Conservation (phyloP, 495 filamentous ascomycete species). For the Neurospora sp. region DNA sequence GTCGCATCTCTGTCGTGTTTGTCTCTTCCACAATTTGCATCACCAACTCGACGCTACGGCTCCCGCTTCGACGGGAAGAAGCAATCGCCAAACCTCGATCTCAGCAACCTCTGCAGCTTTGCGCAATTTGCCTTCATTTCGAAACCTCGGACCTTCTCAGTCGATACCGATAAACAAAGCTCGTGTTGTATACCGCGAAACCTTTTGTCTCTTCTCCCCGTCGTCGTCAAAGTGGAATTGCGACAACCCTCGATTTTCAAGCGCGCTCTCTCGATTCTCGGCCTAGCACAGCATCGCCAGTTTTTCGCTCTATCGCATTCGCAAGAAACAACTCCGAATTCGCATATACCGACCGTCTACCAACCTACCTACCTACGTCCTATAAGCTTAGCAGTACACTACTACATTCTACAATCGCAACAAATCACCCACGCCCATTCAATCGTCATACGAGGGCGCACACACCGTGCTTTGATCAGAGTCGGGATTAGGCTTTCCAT, state of each 20-base stretch:
- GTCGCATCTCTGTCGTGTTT: not conserved
- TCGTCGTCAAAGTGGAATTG: not conserved
- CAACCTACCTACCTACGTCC: not conserved
- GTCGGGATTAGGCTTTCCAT: slow-evolving; percentile 13
- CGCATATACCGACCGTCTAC: not conserved
- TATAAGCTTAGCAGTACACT: not conserved
- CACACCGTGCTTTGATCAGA: not conserved
- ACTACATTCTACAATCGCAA: slow-evolving; percentile 5
- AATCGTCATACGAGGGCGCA: not conserved
- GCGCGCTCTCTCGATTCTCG: not conserved
- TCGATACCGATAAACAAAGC: not conserved
- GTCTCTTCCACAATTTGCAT: not conserved
- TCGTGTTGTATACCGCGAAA: not conserved
- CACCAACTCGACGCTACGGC: not conserved
- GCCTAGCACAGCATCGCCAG: not conserved
- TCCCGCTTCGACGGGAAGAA: not conserved
- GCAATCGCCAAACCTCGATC: not conserved
- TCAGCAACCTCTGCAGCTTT: not conserved
- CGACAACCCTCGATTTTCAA: too few relatives aligned
- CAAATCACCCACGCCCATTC: not conserved
- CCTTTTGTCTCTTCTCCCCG: not conserved
- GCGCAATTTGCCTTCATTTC: not conserved
- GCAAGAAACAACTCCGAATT: not conserved
- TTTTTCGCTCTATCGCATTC: not conserved
- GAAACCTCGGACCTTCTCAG: not conserved